phyloP scores from a whole-genome alignment of 2,329 filamentous ascomycete species.

The Fusarium austroafricanum region DNA sequence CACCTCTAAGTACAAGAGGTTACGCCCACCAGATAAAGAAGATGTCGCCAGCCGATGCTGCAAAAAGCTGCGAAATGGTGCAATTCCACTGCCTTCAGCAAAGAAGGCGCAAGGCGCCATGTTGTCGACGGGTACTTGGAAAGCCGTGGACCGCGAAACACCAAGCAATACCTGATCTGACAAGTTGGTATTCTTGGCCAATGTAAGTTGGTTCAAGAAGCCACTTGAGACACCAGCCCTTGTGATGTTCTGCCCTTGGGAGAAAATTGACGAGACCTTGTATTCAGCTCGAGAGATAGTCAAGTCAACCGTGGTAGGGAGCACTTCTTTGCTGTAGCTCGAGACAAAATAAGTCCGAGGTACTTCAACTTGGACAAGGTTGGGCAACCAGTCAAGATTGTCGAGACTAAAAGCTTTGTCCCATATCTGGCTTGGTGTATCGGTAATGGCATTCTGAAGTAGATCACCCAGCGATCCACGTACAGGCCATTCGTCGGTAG shows the following conservation, averaged over 20 bases:
- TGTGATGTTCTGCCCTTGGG: slow-evolving; percentile 46
- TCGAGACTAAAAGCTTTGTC: slow-evolving; percentile 61
- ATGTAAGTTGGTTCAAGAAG: slow-evolving; percentile 60
- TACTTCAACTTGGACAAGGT: slow-evolving; percentile 61
- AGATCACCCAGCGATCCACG: slow-evolving; percentile 63
- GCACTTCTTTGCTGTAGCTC: slow-evolving; percentile 61
- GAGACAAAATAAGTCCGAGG: slow-evolving; percentile 66
- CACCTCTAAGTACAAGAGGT: slow-evolving; percentile 63
- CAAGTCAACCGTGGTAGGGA: slow-evolving; percentile 63
- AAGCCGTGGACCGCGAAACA: slow-evolving; percentile 62
- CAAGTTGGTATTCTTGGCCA: slow-evolving; percentile 53
- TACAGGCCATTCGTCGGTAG: slow-evolving; percentile 64
- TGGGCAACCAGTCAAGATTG: slow-evolving; percentile 59
- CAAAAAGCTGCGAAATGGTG: slow-evolving; percentile 66
- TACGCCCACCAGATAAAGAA: slow-evolving; percentile 55
- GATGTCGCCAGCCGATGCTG: slow-evolving; percentile 54
- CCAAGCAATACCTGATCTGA: slow-evolving; percentile 62
- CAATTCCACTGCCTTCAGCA: slow-evolving; percentile 65
- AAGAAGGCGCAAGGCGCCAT: slow-evolving; percentile 65
- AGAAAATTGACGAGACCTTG: slow-evolving; percentile 58
- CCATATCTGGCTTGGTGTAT: slow-evolving; percentile 62
- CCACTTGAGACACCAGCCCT: slow-evolving; percentile 64
- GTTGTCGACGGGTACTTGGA: slow-evolving; percentile 63
- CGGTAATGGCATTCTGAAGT: slow-evolving; percentile 60
- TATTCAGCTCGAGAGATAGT: slow-evolving; percentile 65